These are phyloP conservation scores for Pogostemon cablin DNA, from an alignment of 257 asterid species.

Conservation along the genomic window DNA sequence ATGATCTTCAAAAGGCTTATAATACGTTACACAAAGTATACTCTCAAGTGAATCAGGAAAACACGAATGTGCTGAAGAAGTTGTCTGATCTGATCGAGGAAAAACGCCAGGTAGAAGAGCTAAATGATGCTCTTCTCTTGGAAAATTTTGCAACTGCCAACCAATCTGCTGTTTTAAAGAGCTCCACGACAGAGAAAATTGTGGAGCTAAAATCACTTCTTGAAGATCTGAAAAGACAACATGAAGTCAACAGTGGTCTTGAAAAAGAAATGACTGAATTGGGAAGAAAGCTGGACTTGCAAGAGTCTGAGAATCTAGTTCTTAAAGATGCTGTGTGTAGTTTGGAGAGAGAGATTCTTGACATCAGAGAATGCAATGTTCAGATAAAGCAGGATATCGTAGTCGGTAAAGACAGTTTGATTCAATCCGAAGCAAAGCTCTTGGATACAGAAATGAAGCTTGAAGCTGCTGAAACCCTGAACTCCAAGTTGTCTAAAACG, in stretches of 20 bases:
- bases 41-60: slow-evolving; percentile 57
- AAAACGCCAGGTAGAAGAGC: slow-evolving; percentile 55
- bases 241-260: slow-evolving; percentile 46
- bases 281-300: slow-evolving; percentile 57
- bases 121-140: slow-evolving; percentile 52
- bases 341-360: slow-evolving; percentile 62
- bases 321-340: slow-evolving; percentile 58
- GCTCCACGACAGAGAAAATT: slow-evolving; percentile 53
- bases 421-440: slow-evolving; percentile 54
- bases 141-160: slow-evolving; percentile 56
- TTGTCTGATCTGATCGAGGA: slow-evolving; percentile 56
- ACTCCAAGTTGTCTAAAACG: slow-evolving; percentile 47
- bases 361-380: slow-evolving; percentile 44
- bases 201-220: slow-evolving; percentile 52
- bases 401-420: slow-evolving; percentile 42
- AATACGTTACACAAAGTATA: slow-evolving; percentile 47
- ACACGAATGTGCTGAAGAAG: slow-evolving; percentile 53
- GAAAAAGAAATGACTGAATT: slow-evolving; percentile 51
- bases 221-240: slow-evolving; percentile 53
- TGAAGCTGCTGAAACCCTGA: slow-evolving; percentile 54
- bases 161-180: slow-evolving; percentile 50
- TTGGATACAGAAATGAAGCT: slow-evolving; percentile 61
- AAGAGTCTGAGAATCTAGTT: slow-evolving; percentile 54
- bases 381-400: slow-evolving; percentile 50
- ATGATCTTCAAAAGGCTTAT: slow-evolving; percentile 53